These are phyloP conservation scores for Wallemia mellicola DNA, from an alignment of 1,284 basidiomycete species.

Conservation along the genomic window DNA sequence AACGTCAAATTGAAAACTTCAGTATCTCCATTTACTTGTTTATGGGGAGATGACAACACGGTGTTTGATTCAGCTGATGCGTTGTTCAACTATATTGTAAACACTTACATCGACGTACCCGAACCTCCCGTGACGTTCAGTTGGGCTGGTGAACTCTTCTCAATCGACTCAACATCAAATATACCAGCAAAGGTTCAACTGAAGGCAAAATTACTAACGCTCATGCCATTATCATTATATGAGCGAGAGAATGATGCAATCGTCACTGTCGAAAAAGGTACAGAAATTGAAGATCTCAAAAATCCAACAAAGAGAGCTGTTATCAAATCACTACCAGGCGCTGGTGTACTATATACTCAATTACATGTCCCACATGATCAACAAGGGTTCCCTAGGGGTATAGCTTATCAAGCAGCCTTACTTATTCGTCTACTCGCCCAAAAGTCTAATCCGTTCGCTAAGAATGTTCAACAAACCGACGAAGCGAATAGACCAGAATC, in stretches of 20 bases:
- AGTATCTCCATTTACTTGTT: neutral
- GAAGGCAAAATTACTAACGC: neutral
- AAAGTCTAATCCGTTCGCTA: neutral
- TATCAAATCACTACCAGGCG: neutral
- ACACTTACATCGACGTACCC: neutral
- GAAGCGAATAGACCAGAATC: neutral
- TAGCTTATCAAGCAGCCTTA: neutral
- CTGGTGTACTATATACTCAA: neutral
- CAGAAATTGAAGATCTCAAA: neutral
- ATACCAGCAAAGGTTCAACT: neutral
- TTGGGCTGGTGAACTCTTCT: neutral
- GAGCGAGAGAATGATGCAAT: neutral
- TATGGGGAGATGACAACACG: neutral
- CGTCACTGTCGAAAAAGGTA: neutral
- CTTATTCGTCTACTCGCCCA: neutral
- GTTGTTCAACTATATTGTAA: neutral
- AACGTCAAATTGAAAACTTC: neutral
- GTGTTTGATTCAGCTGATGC: neutral
- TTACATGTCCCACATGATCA: neutral
- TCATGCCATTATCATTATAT: too few species aligned
- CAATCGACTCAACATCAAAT: neutral
- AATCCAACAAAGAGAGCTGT: neutral
- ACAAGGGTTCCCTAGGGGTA: neutral
- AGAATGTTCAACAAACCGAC: neutral
- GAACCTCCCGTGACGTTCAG: neutral